A percentile compares a stretch with the other conserved stretches of the same genome.
These are phyloP conservation scores for Hamamelis virginiana DNA, from an alignment of 164 flowering plant genomes.

Conservation along the genomic window DNA sequence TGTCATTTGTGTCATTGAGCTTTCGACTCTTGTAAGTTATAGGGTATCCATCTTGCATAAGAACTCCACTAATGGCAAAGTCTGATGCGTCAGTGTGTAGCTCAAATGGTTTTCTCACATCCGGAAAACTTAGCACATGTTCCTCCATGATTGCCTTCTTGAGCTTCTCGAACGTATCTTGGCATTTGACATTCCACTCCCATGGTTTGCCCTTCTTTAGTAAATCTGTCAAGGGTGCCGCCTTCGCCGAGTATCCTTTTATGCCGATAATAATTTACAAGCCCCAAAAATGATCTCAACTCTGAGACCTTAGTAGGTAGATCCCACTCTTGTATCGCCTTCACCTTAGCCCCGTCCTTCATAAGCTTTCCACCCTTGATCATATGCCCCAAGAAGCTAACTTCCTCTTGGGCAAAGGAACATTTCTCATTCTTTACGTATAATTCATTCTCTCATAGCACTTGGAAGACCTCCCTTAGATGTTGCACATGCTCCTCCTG, in stretches of 20 bases:
- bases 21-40: not conserved
- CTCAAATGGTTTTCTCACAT: conserved; percentile 5
- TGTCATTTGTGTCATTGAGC: not conserved
- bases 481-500: not conserved
- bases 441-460: not conserved
- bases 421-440: not conserved
- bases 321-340: conserved; percentile 9
- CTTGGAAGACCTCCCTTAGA: not conserved
- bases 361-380: not conserved
- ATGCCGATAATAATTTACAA: conserved; percentile 13
- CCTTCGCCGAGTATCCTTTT: not conserved
- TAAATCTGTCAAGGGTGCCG: not conserved
- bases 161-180: not conserved
- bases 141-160: not conserved
- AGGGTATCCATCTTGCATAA: conserved; percentile 18
- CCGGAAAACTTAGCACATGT: conserved; percentile 1
- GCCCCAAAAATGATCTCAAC: conserved; percentile 7
- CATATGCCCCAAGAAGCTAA: not conserved
- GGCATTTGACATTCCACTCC: not conserved
- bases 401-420: not conserved
- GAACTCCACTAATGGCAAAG: conserved; percentile 5
- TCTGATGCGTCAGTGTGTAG: conserved; percentile 11
- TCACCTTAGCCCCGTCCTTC: not conserved
- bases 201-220: conserved; percentile 9
- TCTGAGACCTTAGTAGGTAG: conserved; percentile 3